Percentiles rank a stretch among this genome's conserved stretches.
These are phyloP conservation scores for Calonectria ilicicola DNA, from an alignment of 2,329 filamentous ascomycete species.

Conservation along the genomic window DNA sequence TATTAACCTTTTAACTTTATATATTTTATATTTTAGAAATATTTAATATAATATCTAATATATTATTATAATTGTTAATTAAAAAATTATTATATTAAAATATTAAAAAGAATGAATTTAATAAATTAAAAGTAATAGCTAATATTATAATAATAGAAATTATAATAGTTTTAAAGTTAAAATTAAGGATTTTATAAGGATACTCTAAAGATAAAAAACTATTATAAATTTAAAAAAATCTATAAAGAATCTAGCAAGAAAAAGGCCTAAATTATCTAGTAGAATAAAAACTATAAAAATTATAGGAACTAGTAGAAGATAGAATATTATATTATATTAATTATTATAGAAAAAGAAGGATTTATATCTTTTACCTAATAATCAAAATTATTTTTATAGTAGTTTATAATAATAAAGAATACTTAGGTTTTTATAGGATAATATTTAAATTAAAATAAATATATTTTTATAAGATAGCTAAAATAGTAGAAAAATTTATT, in stretches of 20 bases:
- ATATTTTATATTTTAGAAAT: background rate
- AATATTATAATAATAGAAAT: background rate
- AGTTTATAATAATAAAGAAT: background rate
- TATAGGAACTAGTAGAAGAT: background rate
- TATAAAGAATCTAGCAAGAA: background rate
- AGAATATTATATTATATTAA: background rate
- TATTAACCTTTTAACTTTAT: background rate
- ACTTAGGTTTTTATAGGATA: background rate
- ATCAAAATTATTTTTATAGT: background rate
- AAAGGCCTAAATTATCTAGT: too few relatives aligned
- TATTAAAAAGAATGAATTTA: background rate
- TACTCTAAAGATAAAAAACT: background rate
- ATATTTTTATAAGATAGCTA: background rate
- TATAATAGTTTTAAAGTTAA: background rate
- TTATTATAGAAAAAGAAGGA: background rate
- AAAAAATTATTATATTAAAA: background rate
- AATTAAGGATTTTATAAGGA: background rate
- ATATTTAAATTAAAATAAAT: background rate
- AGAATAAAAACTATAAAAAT: background rate
- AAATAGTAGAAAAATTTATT: background rate
- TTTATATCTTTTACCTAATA: background rate
- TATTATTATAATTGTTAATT: background rate
- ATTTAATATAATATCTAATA: background rate
- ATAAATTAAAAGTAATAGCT: background rate
- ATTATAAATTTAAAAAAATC: background rate